These are phyloP conservation scores for Aspergillus phoenicis DNA, from an alignment of 2,329 filamentous ascomycete genomes.

Conservation along the genomic window DNA sequence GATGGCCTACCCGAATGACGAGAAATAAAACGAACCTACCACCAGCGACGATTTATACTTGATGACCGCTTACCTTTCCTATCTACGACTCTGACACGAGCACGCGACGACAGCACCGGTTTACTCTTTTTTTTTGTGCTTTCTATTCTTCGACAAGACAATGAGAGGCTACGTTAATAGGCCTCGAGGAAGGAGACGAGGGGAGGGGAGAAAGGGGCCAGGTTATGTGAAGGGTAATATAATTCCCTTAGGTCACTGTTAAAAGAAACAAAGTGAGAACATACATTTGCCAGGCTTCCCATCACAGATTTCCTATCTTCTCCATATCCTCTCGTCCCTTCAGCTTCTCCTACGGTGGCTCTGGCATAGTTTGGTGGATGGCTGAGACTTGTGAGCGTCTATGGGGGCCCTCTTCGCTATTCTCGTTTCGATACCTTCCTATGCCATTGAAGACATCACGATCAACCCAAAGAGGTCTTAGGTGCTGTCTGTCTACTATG, in stretches of 20 bases:
- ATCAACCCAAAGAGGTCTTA: not conserved
- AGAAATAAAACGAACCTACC: not conserved
- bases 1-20: not conserved
- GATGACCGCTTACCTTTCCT: not conserved
- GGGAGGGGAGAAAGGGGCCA: not conserved
- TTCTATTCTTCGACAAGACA: not conserved
- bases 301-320: not conserved
- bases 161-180: not conserved
- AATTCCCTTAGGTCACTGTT: not conserved
- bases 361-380: not conserved
- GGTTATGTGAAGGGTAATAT: not conserved
- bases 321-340: not conserved
- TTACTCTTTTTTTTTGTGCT: no score
- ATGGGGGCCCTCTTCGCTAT: not conserved
- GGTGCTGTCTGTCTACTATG: not conserved
- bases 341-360: not conserved
- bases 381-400: not conserved
- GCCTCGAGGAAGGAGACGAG: not conserved
- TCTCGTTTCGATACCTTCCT: not conserved
- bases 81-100: not conserved
- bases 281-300: not conserved
- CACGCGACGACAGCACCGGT: not conserved
- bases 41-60: not conserved
- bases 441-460: not conserved
- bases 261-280: not conserved